phyloP scores from a whole-genome alignment of 116 monocot genomes.

The Dioscorea cayenensis region DNA sequence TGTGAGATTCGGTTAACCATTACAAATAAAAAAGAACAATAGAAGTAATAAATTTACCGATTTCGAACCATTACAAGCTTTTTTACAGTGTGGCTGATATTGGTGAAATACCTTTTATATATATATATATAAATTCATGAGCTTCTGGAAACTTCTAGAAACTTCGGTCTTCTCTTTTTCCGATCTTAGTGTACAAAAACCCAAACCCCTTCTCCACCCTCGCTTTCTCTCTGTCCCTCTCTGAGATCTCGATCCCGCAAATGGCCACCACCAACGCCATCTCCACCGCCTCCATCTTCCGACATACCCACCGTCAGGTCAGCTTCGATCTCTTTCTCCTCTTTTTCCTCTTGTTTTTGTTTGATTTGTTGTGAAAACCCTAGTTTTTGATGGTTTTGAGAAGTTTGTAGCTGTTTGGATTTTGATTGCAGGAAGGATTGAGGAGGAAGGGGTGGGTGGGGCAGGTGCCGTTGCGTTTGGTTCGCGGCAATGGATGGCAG shows the following conservation, averaged over 20 bases:
- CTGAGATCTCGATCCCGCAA: neutral
- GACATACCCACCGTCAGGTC: too few relatives aligned
- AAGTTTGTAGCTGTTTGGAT: neutral
- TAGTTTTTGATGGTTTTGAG: neutral
- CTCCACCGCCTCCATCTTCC: conserved; percentile 34
- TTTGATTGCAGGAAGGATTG: neutral
- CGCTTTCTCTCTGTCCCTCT: neutral
- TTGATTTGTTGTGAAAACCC: too few relatives aligned
- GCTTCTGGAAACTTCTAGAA: too few relatives aligned
- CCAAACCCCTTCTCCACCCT: neutral
- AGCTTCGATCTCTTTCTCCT: neutral
- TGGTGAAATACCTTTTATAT: too few relatives aligned
- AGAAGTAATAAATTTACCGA: too few relatives aligned
- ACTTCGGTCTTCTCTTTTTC: too few relatives aligned
- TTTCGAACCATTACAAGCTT: too few relatives aligned
- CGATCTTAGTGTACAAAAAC: too few relatives aligned
- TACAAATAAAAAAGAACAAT: too few relatives aligned
- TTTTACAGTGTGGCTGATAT: too few relatives aligned
- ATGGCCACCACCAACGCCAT: conserved; percentile 43
- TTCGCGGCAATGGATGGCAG: neutral
- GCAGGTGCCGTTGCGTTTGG: neutral
- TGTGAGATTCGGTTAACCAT: too few relatives aligned
- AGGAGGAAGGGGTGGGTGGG: neutral
- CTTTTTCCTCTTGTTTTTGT: conserved; percentile 17
- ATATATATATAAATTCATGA: too few relatives aligned